These are phyloP conservation scores for Monosporascus sp. DNA, from an alignment of 2,329 filamentous ascomycete species.

Conservation along the genomic window DNA sequence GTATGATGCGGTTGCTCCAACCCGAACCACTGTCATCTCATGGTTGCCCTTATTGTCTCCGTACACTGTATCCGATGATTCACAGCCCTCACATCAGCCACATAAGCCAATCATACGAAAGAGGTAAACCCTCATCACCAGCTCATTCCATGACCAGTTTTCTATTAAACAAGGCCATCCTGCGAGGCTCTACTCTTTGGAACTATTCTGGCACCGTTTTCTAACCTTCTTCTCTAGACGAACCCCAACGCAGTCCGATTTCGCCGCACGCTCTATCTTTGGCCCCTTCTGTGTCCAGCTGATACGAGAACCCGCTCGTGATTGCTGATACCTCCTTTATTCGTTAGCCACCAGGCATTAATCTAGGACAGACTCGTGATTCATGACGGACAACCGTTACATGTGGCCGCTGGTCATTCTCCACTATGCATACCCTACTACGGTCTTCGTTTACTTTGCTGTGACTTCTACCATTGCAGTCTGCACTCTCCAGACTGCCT, in stretches of 20 bases:
- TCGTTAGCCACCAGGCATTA: background rate
- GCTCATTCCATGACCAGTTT: too few species aligned
- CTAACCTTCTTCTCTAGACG: background rate
- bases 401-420: constrained; percentile 36
- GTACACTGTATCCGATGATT: too few species aligned
- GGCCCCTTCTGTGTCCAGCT: background rate
- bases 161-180: too few species aligned
- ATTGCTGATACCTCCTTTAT: background rate
- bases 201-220: background rate
- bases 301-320: background rate
- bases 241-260: background rate
- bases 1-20: too few species aligned
- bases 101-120: too few species aligned
- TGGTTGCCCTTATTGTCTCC: too few species aligned
- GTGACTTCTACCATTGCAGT: constrained; percentile 44
- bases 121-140: too few species aligned
- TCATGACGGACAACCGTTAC: constrained; percentile 11
- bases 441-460: constrained; percentile 54
- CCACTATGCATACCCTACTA: constrained; percentile 54
- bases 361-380: background rate
- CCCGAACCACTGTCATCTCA: too few species aligned
- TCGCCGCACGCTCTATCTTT: background rate
- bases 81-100: too few species aligned
- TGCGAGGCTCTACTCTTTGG: background rate
- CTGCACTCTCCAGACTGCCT: constrained; percentile 47